Evolutionary conservation across 2,329 filamentous ascomycete genomes (phyloP).

Genomic region (Venturia nashicola): DNA sequence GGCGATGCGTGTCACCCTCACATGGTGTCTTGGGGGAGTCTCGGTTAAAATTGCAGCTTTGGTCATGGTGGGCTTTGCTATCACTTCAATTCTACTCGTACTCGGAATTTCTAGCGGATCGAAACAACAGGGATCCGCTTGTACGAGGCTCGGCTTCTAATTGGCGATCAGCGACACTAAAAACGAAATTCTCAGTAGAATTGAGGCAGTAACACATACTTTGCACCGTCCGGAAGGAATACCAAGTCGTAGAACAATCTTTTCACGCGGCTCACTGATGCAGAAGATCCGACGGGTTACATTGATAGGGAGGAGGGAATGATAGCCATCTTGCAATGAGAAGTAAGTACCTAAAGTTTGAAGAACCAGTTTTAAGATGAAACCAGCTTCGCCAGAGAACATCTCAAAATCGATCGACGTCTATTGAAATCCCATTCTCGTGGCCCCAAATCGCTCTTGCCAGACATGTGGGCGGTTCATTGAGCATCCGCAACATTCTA

Average conservation of each 20-base stretch:
- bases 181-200: too few species aligned
- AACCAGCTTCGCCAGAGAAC: neutral
- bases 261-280: neutral
- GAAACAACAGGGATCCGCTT: too few species aligned
- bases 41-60: slow-evolving; percentile 4
- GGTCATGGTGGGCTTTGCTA: neutral
- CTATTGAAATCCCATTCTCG: neutral
- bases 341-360: neutral
- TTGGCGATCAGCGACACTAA: too few species aligned
- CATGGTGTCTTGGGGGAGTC: neutral
- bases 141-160: too few species aligned
- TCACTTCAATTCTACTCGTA: too few species aligned
- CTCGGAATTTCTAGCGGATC: too few species aligned
- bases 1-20: neutral
- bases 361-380: too few species aligned
- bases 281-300: neutral
- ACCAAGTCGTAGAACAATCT: neutral
- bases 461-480: neutral
- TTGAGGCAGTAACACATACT: neutral
- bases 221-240: neutral
- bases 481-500: neutral
- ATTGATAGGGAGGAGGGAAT: neutral
- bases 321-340: neutral
- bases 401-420: neutral
- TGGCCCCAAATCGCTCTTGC: neutral